These are phyloP conservation scores for Talaromyces sp. DNA, from an alignment of 2,329 filamentous ascomycete genomes.

Conservation along the genomic window DNA sequence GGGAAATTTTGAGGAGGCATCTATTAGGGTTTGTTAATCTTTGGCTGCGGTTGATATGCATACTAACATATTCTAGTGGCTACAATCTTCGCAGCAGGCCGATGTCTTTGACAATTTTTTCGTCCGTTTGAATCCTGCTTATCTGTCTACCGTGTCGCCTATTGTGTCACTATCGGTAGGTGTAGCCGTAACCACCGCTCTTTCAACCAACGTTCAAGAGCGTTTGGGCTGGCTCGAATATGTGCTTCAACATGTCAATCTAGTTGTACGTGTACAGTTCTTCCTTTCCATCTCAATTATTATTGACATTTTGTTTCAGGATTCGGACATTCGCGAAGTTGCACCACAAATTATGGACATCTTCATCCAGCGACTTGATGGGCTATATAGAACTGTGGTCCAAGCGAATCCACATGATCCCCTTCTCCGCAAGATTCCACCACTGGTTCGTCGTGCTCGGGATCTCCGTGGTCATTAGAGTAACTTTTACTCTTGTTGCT, in stretches of 20 bases:
- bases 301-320: constrained; percentile 32
- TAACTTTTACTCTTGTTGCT: too few relatives aligned
- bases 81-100: constrained; percentile 58
- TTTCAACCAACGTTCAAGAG: constrained; percentile 52
- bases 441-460: constrained; percentile 43
- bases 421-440: constrained; percentile 51
- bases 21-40: constrained; percentile 39
- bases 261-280: constrained; percentile 42
- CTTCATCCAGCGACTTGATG: constrained; percentile 55
- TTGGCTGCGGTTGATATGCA: constrained; percentile 1
- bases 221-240: constrained; percentile 59
- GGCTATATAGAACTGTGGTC: constrained; percentile 56
- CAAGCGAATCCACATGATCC: constrained; percentile 51
- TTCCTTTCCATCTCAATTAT: not conserved
- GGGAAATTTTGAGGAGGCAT: constrained; percentile 44
- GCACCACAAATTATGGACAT: constrained; percentile 60
- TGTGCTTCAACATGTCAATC: constrained; percentile 54
- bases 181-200: constrained; percentile 58
- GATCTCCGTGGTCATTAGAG: constrained; percentile 28
- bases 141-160: constrained; percentile 54
- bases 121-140: constrained; percentile 55
- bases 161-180: constrained; percentile 60
- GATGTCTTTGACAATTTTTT: constrained; percentile 63
- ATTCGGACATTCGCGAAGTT: constrained; percentile 55
- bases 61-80: constrained; percentile 47